These are phyloP conservation scores for Geotrichum citri-aurantii DNA, from an alignment of 1,139 yeast species.

Conservation along the genomic window DNA sequence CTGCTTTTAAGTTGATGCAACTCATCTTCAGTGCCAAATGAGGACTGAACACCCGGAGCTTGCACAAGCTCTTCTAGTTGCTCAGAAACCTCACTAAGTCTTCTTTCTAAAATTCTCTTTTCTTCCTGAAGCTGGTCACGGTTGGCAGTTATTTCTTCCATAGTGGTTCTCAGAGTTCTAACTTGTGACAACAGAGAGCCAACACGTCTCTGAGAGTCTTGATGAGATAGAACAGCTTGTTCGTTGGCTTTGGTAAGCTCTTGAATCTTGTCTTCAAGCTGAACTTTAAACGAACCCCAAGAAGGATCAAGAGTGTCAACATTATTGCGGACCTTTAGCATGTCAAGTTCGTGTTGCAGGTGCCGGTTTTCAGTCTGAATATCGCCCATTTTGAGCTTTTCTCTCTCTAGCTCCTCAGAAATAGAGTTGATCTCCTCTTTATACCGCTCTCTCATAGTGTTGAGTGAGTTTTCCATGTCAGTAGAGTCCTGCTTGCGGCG, in stretches of 20 bases:
- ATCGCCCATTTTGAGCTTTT: slow-evolving; percentile 44
- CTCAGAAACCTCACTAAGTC: slow-evolving; percentile 31
- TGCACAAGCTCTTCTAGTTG: slow-evolving; percentile 30
- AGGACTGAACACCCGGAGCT: slow-evolving; percentile 17
- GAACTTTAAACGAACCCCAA: slow-evolving; percentile 43
- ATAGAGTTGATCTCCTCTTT: slow-evolving; percentile 53
- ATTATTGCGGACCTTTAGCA: slow-evolving; percentile 19
- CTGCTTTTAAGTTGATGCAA: slow-evolving; percentile 23
- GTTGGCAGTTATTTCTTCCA: slow-evolving; percentile 36
- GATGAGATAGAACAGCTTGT: slow-evolving; percentile 36
- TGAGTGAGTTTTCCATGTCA: slow-evolving; percentile 27
- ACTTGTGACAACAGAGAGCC: slow-evolving; percentile 35
- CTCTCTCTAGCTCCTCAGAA: slow-evolving; percentile 52
- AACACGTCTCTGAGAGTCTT: slow-evolving; percentile 37
- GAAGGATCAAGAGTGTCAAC: slow-evolving; percentile 21
- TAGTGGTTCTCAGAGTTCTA: slow-evolving; percentile 32
- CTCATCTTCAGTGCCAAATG: slow-evolving; percentile 17
- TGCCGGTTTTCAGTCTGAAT: slow-evolving; percentile 60
- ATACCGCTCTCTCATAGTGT: slow-evolving; percentile 40
- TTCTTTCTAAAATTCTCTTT: slow-evolving; percentile 35
- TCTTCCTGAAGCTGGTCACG: slow-evolving; percentile 37
- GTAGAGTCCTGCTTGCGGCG: slow-evolving; percentile 28
- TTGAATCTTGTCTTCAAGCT: slow-evolving; percentile 49
- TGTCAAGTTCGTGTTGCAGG: slow-evolving; percentile 55
- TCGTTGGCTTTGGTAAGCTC: slow-evolving; percentile 49